Base-by-base conservation (phyloP, 768 basidiomycete genomes). In the Termitomyces sp. region DNA sequence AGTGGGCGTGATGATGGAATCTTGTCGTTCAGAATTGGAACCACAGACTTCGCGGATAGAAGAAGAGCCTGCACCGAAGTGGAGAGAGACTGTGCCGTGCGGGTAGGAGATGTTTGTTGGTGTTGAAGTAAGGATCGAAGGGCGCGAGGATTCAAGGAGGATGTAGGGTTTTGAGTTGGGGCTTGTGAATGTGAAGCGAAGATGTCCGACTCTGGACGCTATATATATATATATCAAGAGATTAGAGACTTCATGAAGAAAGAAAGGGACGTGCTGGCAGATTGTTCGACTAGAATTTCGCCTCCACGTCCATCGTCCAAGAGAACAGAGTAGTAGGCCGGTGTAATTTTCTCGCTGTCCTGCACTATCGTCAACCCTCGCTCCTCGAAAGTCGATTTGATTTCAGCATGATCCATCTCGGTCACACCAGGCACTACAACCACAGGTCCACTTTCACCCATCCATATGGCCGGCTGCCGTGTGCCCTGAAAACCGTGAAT, bases 391-490 rank as follows among this genome's bases (percentile, higher is more conserved):
- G 73, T 73, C 9, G 78, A 71, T 41, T 77, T 76, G 1, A 90
- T 72, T 9, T 64, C 26, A 20, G 53, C 1, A 70, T 50, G 71
- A 75, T 46, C 51, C 1, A 30, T 53, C 22, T 43, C 47, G 0
- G 73, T 70, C 3, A 76, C 70, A 6, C 88, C 87, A 11, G 88
- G 87, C 30, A 78, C 76, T 26, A 90, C 74, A 5, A 80, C 75
- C 3, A 85, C 80, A 48, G 81, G 80, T 0, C 80, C 88, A 60
- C 83, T 88, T 63, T 89, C 88, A 2, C 87, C 90, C 90, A 93
- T 92, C 90, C 90, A 92, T 38, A 93, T 92, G 0, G 91, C 91
- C 11, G 90, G 90, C 62, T 91, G 91, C 54, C 90, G 84, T 3
- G 90, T 92, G 5, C 81, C 90, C 48, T 87, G 82, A 63, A 92